Evolutionary conservation across 495 filamentous ascomycete genomes (phyloP).

Genomic region (Podospora anserina): DNA sequence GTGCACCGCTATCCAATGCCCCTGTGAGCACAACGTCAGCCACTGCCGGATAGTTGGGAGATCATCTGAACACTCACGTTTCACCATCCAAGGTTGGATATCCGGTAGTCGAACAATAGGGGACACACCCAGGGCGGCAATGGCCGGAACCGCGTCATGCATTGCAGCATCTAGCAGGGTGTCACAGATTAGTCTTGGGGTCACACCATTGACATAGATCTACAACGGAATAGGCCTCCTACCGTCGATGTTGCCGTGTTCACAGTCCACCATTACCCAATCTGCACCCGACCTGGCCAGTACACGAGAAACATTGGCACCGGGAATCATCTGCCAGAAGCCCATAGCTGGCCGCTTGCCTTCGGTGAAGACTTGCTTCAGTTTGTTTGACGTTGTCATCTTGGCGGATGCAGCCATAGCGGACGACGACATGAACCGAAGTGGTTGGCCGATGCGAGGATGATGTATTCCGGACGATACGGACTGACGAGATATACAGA

Average conservation of each 20-base stretch:
- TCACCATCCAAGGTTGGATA: slow-evolving; percentile 67
- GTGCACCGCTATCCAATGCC: slow-evolving; percentile 65
- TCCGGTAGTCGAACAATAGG: slow-evolving; percentile 66
- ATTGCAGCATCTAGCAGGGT: slow-evolving; percentile 60
- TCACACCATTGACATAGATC: not conserved
- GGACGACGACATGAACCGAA: slow-evolving; percentile 13
- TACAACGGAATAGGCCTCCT: slow-evolving; percentile 16
- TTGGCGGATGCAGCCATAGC: slow-evolving; percentile 26
- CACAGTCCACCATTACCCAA: slow-evolving; percentile 73
- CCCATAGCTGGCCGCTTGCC: slow-evolving; percentile 60
- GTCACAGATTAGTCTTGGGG: slow-evolving; percentile 18
- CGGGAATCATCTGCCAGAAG: slow-evolving; percentile 72
- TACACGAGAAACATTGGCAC: slow-evolving; percentile 64
- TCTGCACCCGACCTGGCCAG: slow-evolving; percentile 66
- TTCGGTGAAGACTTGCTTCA: slow-evolving; percentile 58
- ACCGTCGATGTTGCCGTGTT: slow-evolving; percentile 80
- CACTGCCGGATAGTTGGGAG: slow-evolving; percentile 1
- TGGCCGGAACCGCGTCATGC: slow-evolving; percentile 78
- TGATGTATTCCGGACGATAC: too few species aligned
- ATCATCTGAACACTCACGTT: slow-evolving; percentile 48
- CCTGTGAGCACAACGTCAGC: slow-evolving; percentile 37
- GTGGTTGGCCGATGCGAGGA: not conserved
- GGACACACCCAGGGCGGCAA: slow-evolving; percentile 62
- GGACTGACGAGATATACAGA: slow-evolving; percentile 1
- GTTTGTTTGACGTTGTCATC: slow-evolving; percentile 63